Conservation (phyloP, 305 asterid species). For the Coffea humblotiana region DNA sequence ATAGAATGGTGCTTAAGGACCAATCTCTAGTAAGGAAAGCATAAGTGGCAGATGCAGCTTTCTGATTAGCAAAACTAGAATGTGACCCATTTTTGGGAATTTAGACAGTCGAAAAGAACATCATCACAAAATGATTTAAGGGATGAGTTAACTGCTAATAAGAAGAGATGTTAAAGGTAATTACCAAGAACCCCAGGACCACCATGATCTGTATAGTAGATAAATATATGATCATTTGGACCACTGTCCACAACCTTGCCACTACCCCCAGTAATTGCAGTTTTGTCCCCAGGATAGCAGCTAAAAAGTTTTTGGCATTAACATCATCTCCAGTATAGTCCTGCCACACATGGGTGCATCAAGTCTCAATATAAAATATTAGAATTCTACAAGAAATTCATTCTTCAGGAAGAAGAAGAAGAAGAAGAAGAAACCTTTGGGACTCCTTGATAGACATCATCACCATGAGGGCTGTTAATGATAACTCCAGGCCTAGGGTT, state of each 20-base stretch:
- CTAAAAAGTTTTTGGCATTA: conserved; percentile 63
- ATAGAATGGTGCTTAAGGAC: no score
- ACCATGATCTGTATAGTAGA: conserved; percentile 93
- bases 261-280: conserved; percentile 82
- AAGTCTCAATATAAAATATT: conserved; percentile 23
- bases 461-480: conserved; percentile 83
- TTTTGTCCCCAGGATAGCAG: conserved; percentile 75
- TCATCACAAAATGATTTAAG: background rate
- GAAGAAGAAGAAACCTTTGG: conserved; percentile 64
- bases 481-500: conserved; percentile 90
- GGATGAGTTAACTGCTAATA: background rate
- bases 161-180: conserved; percentile 24
- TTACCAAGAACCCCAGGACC: conserved; percentile 93
- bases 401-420: background rate
- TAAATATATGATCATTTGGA: conserved; percentile 83
- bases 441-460: conserved; percentile 85
- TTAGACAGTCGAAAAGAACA: background rate
- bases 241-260: conserved; percentile 93
- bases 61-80: background rate
- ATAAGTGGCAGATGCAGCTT: background rate
- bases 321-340: conserved; percentile 81
- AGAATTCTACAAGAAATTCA: conserved; percentile 11
- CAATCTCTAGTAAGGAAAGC: background rate
- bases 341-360: conserved; percentile 42
- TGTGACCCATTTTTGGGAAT: background rate